A percentile compares a stretch with the other conserved stretches of the same genome.
These are phyloP conservation scores for Aspergillus nidulans DNA, from an alignment of 495 filamentous ascomycete species.

Conservation along the genomic window DNA sequence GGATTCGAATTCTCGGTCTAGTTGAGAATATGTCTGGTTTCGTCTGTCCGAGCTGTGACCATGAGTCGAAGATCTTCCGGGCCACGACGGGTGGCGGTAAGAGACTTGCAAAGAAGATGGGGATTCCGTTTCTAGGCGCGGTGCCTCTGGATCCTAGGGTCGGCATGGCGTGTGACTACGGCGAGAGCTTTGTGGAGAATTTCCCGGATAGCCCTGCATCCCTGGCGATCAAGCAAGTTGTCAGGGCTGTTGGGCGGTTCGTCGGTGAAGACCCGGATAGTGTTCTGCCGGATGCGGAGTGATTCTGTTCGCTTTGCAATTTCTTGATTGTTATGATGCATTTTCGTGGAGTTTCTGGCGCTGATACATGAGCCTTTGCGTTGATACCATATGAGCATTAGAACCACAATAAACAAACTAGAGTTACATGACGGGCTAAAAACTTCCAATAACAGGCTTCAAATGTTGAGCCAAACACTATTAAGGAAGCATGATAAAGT, in stretches of 20 bases:
- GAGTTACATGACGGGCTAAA: not conserved
- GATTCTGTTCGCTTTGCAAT: slow-evolving; percentile 9
- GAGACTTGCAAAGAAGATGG: slow-evolving; percentile 75
- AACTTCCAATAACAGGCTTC: not conserved
- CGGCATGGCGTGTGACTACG: slow-evolving; percentile 93
- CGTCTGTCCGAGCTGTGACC: slow-evolving; percentile 84
- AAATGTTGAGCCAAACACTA: too few species aligned
- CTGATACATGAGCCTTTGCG: not conserved
- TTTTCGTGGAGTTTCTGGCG: slow-evolving; percentile 12
- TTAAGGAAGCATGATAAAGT: too few species aligned
- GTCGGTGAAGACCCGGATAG: slow-evolving; percentile 53
- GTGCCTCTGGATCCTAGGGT: slow-evolving; percentile 95
- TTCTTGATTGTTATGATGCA: slow-evolving; percentile 16
- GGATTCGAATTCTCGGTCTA: slow-evolving; percentile 78
- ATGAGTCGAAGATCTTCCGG: slow-evolving; percentile 79
- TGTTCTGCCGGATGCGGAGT: slow-evolving; percentile 35
- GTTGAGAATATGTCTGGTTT: slow-evolving; percentile 99
- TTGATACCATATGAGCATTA: slow-evolving; percentile 17
- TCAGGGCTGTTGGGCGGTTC: slow-evolving; percentile 60
- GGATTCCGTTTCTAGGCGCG: slow-evolving; percentile 79
- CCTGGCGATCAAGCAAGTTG: slow-evolving; percentile 68
- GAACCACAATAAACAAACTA: not conserved
- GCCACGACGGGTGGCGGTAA: slow-evolving; percentile 86
- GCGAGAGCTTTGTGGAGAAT: slow-evolving; percentile 92
- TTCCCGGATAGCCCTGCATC: slow-evolving; percentile 91